A percentile compares a stretch with the other conserved stretches of the same genome.
These are phyloP conservation scores for Vitellaria paradoxa DNA, from an alignment of 179 eudicot genomes.

Conservation along the genomic window DNA sequence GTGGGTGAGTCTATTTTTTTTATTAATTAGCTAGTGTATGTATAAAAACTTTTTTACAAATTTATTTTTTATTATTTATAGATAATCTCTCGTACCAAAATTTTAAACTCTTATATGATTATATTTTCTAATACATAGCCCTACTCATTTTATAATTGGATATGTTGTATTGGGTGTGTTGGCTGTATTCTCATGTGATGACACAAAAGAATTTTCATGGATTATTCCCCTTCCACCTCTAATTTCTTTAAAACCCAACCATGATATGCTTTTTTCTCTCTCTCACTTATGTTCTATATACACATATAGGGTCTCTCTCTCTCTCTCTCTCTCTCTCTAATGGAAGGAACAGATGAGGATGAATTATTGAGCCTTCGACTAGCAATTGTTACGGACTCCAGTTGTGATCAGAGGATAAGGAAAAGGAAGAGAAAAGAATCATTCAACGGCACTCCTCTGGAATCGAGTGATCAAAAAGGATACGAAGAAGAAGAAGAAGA, in stretches of 20 bases:
- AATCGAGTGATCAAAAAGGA: not conserved
- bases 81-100: too few relatives aligned
- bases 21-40: too few relatives aligned
- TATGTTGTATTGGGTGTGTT: constrained; percentile 19
- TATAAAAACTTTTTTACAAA: too few relatives aligned
- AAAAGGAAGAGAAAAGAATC: constrained; percentile 33
- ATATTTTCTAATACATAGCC: too few relatives aligned
- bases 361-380: constrained; percentile 51
- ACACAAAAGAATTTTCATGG: constrained; percentile 21
- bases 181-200: constrained; percentile 22
- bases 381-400: constrained; percentile 32
- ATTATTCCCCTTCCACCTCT: constrained; percentile 33
- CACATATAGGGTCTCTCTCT: too few relatives aligned
- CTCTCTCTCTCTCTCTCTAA: not conserved
- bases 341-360: constrained; percentile 36
- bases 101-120: too few relatives aligned
- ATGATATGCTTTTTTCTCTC: constrained; percentile 18
- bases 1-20: too few relatives aligned
- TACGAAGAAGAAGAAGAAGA: constrained; percentile 26
- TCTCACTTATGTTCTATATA: not conserved
- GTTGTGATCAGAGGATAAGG: constrained; percentile 25
- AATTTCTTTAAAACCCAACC: constrained; percentile 20
- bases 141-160: not conserved
- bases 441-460: constrained; percentile 5
- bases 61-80: too few relatives aligned